phyloP scores from a whole-genome alignment of 2,329 filamentous ascomycete genomes.

The Botryotinia narcissicola region DNA sequence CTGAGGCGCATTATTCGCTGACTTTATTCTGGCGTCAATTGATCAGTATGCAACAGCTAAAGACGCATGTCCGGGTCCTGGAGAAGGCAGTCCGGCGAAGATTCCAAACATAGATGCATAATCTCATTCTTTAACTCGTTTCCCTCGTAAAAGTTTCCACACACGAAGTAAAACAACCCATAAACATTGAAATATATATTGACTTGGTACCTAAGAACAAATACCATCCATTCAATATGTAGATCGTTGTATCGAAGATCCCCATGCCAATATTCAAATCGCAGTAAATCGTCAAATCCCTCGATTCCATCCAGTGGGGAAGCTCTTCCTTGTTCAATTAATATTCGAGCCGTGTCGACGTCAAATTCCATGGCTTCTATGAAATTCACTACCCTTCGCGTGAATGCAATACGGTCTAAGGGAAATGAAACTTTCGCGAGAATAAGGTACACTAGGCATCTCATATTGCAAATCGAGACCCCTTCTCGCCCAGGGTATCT shows the following conservation, averaged over 20 bases:
- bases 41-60: neutral
- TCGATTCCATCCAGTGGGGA: neutral
- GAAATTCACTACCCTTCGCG: rapidly evolving
- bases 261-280: no score
- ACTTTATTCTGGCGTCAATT: neutral
- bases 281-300: rapidly evolving
- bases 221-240: neutral
- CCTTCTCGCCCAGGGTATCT: neutral
- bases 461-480: neutral
- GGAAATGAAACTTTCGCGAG: neutral
- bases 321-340: neutral
- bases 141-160: no score
- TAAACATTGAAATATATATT: neutral
- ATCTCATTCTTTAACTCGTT: no score
- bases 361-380: neutral
- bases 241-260: no score
- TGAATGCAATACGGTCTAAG: neutral
- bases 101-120: neutral
- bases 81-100: neutral
- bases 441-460: neutral
- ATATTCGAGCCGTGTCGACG: rapidly evolving
- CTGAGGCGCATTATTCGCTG: rapidly evolving
- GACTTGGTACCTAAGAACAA: neutral
- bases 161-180: no score
- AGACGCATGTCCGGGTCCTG: rapidly evolving